A percentile compares a stretch with the other conserved stretches of the same genome.
These are phyloP conservation scores for Dendrocalamus sinicus DNA, from an alignment of 176 grass and related monocot species.

Conservation along the genomic window DNA sequence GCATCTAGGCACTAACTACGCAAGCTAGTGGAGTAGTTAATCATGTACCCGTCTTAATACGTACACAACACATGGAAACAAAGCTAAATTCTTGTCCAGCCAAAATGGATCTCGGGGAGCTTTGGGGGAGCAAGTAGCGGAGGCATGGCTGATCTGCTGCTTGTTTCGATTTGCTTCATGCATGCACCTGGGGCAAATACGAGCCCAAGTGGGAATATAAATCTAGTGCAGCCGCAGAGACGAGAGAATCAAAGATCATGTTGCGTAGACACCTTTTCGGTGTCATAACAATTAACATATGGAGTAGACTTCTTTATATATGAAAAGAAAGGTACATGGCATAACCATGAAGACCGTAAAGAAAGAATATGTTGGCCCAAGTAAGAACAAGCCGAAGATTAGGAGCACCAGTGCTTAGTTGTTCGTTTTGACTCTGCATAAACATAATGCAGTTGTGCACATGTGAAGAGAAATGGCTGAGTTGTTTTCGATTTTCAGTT, in stretches of 20 bases:
- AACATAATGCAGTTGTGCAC: not conserved
- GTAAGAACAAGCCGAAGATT: constrained; percentile 11
- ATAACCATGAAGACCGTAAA: constrained; percentile 33
- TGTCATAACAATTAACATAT: not conserved
- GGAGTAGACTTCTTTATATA: constrained; percentile 16
- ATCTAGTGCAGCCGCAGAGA: constrained; percentile 25
- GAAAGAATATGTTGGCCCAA: constrained; percentile 30
- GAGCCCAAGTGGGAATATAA: constrained; percentile 49
- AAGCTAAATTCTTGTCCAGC: constrained; percentile 47
- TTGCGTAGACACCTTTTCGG: not conserved
- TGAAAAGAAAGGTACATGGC: not conserved
- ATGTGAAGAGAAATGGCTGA: not conserved
- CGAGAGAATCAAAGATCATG: constrained; percentile 43
- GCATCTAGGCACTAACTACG: constrained; percentile 29
- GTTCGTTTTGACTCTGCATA: constrained; percentile 29
- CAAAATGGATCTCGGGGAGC: not conserved
- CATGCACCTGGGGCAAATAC: constrained; percentile 39
- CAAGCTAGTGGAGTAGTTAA: constrained; percentile 40
- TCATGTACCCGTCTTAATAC: constrained; percentile 41
- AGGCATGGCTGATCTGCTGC: not conserved
- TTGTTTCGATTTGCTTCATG: constrained; percentile 12
- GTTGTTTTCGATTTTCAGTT: too few relatives aligned
- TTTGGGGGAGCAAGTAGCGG: constrained; percentile 9
- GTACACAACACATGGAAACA: constrained; percentile 41
- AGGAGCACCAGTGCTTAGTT: not conserved